A percentile compares a stretch with the other conserved stretches of the same genome.
These are phyloP conservation scores for Candida ipomoeae DNA, from an alignment of 805 yeast genomes.

Conservation along the genomic window DNA sequence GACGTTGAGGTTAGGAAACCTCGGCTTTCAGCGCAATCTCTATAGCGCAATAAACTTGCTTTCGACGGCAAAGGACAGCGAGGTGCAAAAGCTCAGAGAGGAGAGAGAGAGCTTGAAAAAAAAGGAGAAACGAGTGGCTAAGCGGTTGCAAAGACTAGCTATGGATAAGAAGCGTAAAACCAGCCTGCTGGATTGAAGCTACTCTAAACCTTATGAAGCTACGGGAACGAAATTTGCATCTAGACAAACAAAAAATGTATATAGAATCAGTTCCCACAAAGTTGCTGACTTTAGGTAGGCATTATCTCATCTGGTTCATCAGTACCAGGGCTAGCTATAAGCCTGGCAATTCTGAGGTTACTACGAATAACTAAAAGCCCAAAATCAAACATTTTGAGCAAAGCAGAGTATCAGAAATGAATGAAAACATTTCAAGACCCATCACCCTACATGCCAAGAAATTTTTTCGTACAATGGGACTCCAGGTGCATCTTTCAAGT, in stretches of 20 bases:
- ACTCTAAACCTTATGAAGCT: neutral
- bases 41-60: slow-evolving; percentile 25
- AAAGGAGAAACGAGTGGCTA: slow-evolving; percentile 34
- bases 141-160: slow-evolving; percentile 28
- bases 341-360: neutral
- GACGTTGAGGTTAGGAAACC: slow-evolving; percentile 26
- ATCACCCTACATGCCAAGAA: neutral
- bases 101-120: slow-evolving; percentile 24
- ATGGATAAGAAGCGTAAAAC: slow-evolving; percentile 10
- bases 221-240: neutral
- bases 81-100: slow-evolving; percentile 20
- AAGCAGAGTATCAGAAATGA: too few relatives aligned
- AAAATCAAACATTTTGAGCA: too few relatives aligned
- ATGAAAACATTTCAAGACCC: too few relatives aligned
- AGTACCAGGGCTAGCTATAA: neutral
- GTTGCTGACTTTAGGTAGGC: neutral
- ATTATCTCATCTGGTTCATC: neutral
- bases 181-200: neutral
- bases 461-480: too few relatives aligned
- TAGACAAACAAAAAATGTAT: neutral
- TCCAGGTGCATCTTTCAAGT: neutral
- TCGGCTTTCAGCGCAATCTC: slow-evolving; percentile 26
- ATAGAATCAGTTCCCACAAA: neutral
- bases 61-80: slow-evolving; percentile 12
- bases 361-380: neutral